phyloP scores from a whole-genome alignment of 164 flowering plant species.

The Magnolia kwangsiensis region DNA sequence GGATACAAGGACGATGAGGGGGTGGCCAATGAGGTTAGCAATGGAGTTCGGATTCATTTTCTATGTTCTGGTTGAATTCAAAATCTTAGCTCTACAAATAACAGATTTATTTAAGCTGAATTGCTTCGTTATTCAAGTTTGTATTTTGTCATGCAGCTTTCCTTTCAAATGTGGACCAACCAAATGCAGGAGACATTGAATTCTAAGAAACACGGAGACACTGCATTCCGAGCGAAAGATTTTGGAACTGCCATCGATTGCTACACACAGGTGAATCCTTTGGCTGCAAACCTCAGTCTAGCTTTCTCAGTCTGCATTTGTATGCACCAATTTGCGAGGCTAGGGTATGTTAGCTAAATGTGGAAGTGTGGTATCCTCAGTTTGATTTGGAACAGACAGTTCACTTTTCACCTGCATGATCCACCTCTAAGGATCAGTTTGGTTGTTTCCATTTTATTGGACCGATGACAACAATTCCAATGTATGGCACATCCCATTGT shows the following conservation, averaged over 20 bases:
- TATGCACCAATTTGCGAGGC: not conserved
- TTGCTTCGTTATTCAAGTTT: not conserved
- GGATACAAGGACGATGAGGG: conserved; percentile 97
- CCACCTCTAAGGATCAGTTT: too few relatives aligned
- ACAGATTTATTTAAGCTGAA: conserved; percentile 1
- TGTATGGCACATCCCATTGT: too few relatives aligned
- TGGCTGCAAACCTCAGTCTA: not conserved
- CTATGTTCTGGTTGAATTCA: not conserved
- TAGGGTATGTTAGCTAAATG: too few relatives aligned
- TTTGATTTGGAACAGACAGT: too few relatives aligned
- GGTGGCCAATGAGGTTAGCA: conserved; percentile 74
- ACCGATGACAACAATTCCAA: too few relatives aligned
- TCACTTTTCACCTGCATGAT: too few relatives aligned
- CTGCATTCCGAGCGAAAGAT: conserved; percentile 80
- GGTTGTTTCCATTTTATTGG: too few relatives aligned
- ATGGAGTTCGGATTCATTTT: not conserved
- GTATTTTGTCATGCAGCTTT: conserved; percentile 54
- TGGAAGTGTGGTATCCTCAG: too few relatives aligned
- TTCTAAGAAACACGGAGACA: conserved; percentile 82
- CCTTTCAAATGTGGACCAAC: conserved; percentile 93
- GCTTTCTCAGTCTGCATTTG: not conserved
- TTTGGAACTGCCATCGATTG: conserved; percentile 68
- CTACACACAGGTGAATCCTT: conserved; percentile 57
- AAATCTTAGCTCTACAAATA: not conserved
- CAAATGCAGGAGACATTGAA: conserved; percentile 90